Conservation (phyloP, 805 yeast genomes). For the Candida chilensis region DNA sequence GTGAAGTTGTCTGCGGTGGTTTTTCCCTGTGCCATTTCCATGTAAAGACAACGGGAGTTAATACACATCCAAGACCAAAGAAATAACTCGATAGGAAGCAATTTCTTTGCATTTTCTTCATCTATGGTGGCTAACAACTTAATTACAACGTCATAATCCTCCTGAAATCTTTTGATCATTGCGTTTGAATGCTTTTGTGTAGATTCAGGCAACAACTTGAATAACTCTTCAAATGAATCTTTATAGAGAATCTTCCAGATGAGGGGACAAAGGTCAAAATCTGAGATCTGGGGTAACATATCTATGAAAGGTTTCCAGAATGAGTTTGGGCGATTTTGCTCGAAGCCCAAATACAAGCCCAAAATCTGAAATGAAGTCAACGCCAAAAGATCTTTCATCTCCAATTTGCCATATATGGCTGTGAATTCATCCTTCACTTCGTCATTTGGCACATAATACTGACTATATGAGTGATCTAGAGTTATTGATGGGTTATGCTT, state of each 20-base stretch:
- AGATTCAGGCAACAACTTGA: conserved; percentile 32
- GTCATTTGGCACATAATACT: conserved; percentile 13
- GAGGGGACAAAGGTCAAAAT: conserved; percentile 51
- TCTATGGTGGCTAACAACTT: conserved; percentile 9
- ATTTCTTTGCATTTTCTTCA: not conserved
- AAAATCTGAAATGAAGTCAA: conserved; percentile 56
- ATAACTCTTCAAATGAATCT: conserved; percentile 14
- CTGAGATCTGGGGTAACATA: conserved; percentile 49
- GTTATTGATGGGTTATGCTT: conserved; percentile 29
- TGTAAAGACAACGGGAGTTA: conserved; percentile 85
- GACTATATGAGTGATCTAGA: conserved; percentile 10
- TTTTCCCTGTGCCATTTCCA: conserved; percentile 50
- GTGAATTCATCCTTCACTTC: conserved; percentile 13
- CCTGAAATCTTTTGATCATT: conserved; percentile 30
- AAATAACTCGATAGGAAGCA: conserved; percentile 18
- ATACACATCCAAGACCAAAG: conserved; percentile 80
- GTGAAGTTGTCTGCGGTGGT: conserved; percentile 63
- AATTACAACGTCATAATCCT: conserved; percentile 32
- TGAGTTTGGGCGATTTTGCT: conserved; percentile 27
- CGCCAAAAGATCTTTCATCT: conserved; percentile 20
- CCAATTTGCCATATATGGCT: conserved; percentile 18
- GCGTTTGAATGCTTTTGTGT: conserved; percentile 26
- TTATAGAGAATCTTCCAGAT: conserved; percentile 39
- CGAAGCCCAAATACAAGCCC: conserved; percentile 38
- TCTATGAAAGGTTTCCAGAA: conserved; percentile 66